These are phyloP conservation scores for Dryas drummondii DNA, from an alignment of 306 rosid genomes.

Conservation along the genomic window DNA sequence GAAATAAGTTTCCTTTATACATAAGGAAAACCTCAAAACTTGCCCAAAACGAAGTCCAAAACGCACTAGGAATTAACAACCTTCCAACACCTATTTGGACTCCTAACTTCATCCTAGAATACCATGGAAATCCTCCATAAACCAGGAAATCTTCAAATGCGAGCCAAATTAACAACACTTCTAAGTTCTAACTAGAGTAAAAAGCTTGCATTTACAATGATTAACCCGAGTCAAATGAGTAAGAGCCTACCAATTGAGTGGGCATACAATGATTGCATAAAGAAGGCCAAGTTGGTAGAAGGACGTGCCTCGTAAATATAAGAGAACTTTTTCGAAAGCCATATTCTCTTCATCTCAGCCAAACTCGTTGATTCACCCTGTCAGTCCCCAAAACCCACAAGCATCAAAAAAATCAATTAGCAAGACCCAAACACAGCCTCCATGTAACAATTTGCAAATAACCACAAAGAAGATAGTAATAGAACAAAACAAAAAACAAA, in stretches of 20 bases:
- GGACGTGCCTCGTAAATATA: slow-evolving; percentile 77
- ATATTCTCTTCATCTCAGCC: slow-evolving; percentile 68
- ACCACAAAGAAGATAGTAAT: background rate
- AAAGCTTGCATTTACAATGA: background rate
- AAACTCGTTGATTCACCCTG: slow-evolving; percentile 62
- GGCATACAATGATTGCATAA: slow-evolving; percentile 80
- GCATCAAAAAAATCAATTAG: background rate
- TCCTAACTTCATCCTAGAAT: too few species aligned
- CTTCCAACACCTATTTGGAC: too few species aligned
- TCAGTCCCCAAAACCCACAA: slow-evolving; percentile 17
- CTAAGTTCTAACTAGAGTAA: background rate
- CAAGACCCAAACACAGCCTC: background rate
- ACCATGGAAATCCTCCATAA: too few species aligned
- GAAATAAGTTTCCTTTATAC: too few species aligned
- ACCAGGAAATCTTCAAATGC: too few species aligned
- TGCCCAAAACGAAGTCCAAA: too few species aligned
- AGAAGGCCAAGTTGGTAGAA: slow-evolving; percentile 67
- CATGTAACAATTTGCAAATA: background rate
- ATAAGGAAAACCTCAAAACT: too few species aligned
- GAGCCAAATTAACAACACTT: too few species aligned
- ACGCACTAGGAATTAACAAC: too few species aligned
- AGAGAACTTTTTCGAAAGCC: slow-evolving; percentile 79
- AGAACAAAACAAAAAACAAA: slow-evolving; percentile 21
- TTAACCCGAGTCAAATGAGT: background rate
- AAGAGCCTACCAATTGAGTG: slow-evolving; percentile 66